These are phyloP conservation scores for Isabelozyma heimii DNA, from an alignment of 805 yeast genomes.

Conservation along the genomic window DNA sequence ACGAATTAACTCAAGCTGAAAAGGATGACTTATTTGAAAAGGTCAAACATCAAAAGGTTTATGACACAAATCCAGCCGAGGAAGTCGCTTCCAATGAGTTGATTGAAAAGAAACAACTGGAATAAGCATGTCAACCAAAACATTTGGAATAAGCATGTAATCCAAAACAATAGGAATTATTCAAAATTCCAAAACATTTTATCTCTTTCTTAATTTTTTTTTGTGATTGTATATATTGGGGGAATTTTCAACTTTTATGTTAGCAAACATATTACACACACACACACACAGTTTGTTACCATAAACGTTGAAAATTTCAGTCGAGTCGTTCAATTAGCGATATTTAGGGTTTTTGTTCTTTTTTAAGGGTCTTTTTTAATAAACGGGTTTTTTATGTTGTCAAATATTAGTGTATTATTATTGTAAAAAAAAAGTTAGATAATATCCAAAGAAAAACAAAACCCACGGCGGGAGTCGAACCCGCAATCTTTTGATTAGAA, in stretches of 20 bases:
- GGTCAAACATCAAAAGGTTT: constrained; percentile 13
- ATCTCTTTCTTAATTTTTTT: background rate
- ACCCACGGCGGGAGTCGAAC: constrained; percentile 58
- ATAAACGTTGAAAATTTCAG: background rate
- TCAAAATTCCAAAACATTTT: background rate
- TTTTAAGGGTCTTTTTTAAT: background rate
- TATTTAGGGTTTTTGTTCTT: background rate
- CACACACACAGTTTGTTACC: background rate
- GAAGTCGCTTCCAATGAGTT: constrained; percentile 1
- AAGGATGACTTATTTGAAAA: constrained; percentile 48
- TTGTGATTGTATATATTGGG: background rate
- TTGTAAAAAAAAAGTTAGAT: too few relatives aligned
- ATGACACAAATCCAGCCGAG: background rate
- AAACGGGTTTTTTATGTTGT: background rate
- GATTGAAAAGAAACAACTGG: background rate
- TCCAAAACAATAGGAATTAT: too few relatives aligned
- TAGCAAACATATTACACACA: background rate
- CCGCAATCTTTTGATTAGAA: constrained; percentile 65
- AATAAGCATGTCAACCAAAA: background rate
- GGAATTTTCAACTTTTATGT: background rate
- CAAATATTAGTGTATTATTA: background rate
- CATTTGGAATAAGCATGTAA: background rate
- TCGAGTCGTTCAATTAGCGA: background rate
- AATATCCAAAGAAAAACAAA: constrained; percentile 2
- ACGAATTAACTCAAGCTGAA: constrained; percentile 52